Evolutionary conservation across 2,329 filamentous ascomycete species (phyloP).

Genomic region (Lithohypha guttulata): DNA sequence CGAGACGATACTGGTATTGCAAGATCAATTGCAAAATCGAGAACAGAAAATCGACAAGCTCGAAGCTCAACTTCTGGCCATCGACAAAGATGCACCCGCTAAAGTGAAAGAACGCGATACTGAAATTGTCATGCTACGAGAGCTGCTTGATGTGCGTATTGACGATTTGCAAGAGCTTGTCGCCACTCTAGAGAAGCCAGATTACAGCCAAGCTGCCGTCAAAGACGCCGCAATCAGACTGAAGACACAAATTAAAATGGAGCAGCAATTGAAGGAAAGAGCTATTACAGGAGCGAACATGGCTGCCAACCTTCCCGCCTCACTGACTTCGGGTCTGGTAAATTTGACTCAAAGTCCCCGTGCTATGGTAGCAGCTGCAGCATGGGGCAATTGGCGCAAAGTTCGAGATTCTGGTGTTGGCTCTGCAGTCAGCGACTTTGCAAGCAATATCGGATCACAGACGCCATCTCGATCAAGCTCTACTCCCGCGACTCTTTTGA

Average conservation of each 20-base stretch:
- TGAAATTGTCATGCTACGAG: conserved; percentile 88
- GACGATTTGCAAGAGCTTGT: conserved; percentile 92
- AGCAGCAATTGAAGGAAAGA: conserved; percentile 87
- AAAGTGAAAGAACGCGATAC: conserved; percentile 88
- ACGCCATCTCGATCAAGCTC: conserved; percentile 52
- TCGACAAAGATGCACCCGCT: conserved; percentile 64
- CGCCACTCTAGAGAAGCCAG: conserved; percentile 59
- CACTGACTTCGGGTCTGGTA: conserved; percentile 60
- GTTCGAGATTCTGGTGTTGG: conserved; percentile 43
- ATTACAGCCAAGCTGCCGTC: conserved; percentile 66
- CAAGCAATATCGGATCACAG: conserved; percentile 23
- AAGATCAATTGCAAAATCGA: conserved; percentile 91
- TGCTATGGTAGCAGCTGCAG: conserved; percentile 76
- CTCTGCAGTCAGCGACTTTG: conserved; percentile 29
- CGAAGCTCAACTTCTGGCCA: conserved; percentile 56
- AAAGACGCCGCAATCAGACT: conserved; percentile 87
- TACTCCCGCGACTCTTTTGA: conserved; percentile 47
- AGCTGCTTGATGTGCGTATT: conserved; percentile 79
- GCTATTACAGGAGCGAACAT: conserved; percentile 60
- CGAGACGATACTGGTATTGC: conserved; percentile 90
- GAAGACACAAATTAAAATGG: conserved; percentile 93
- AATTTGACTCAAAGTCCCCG: conserved; percentile 69
- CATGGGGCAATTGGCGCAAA: conserved; percentile 92
- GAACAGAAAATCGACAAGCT: conserved; percentile 83
- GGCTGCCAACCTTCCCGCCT: conserved; percentile 50